A percentile compares a stretch with the other conserved stretches of the same genome.
These are phyloP conservation scores for Penicillium silybi DNA, from an alignment of 495 filamentous ascomycete species.

Conservation along the genomic window DNA sequence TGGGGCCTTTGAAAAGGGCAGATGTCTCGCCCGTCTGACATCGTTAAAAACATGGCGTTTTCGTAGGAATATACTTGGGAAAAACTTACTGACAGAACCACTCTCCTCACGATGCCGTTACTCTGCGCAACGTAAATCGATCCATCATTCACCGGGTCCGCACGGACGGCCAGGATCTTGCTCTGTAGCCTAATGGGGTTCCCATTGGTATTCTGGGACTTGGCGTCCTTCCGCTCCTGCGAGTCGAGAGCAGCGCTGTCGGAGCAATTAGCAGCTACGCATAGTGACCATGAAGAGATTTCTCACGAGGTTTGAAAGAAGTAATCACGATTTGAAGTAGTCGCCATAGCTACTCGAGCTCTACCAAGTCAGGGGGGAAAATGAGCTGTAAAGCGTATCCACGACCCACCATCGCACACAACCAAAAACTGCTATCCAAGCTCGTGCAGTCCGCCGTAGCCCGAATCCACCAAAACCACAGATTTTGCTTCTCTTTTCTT, in stretches of 20 bases:
- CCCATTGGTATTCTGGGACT: constrained; percentile 79
- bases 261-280: constrained; percentile 6
- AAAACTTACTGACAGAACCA: constrained; percentile 73
- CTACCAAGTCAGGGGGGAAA: neutral
- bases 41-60: neutral
- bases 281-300: neutral
- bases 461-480: constrained; percentile 36
- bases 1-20: constrained; percentile 66
- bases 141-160: constrained; percentile 58
- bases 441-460: constrained; percentile 37
- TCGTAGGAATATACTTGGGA: neutral
- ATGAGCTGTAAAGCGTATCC: constrained; percentile 5
- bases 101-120: constrained; percentile 66
- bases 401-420: constrained; percentile 13
- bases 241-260: constrained; percentile 68
- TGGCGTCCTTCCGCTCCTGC: constrained; percentile 66
- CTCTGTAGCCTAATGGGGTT: constrained; percentile 74
- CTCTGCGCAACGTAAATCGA: constrained; percentile 82
- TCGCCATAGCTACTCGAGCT: constrained; percentile 48
- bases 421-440: constrained; percentile 32
- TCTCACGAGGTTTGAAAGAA: constrained; percentile 80
- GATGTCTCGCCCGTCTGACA: constrained; percentile 46
- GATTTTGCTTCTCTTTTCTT: constrained; percentile 25
- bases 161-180: constrained; percentile 76
- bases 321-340: constrained; percentile 60